Percentiles rank a stretch among this genome's conserved stretches.
phyloP scores from a whole-genome alignment of 805 yeast genomes.

The Suhomyces kilbournensis region DNA sequence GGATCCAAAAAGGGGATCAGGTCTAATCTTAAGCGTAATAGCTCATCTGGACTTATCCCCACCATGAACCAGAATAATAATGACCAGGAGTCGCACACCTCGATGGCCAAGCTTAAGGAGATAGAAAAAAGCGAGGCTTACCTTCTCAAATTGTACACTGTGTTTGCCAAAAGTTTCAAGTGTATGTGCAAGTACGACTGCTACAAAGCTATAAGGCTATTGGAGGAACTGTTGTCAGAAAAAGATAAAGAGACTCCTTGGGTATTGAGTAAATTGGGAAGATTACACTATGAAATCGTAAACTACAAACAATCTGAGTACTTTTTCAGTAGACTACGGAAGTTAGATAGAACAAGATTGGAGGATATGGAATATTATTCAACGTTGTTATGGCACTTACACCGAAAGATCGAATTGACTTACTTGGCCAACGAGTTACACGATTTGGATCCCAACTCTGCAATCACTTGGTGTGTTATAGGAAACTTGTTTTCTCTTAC shows the following conservation, averaged over 20 bases:
- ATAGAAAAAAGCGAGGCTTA: slow-evolving; percentile 38
- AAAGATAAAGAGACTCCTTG: slow-evolving; percentile 71
- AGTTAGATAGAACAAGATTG: slow-evolving; percentile 70
- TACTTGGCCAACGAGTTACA: slow-evolving; percentile 77
- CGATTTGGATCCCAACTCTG: slow-evolving; percentile 59
- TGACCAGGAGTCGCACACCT: neutral
- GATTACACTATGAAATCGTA: slow-evolving; percentile 81
- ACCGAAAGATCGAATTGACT: slow-evolving; percentile 74
- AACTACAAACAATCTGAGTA: slow-evolving; percentile 74
- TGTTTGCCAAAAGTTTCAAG: slow-evolving; percentile 59
- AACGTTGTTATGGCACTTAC: slow-evolving; percentile 89
- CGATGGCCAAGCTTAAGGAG: slow-evolving; percentile 17
- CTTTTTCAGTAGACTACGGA: slow-evolving; percentile 60
- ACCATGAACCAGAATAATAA: neutral
- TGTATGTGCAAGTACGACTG: slow-evolving; percentile 69
- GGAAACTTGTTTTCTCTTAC: slow-evolving; percentile 86
- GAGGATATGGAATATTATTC: slow-evolving; percentile 91
- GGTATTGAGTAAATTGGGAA: slow-evolving; percentile 77
- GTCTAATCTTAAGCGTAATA: slow-evolving; percentile 7
- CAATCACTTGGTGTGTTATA: slow-evolving; percentile 88
- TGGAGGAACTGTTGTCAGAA: slow-evolving; percentile 58
- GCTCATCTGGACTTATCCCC: slow-evolving; percentile 6
- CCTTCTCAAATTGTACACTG: slow-evolving; percentile 46
- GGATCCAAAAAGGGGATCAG: slow-evolving; percentile 5
- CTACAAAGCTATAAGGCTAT: slow-evolving; percentile 68